Evolutionary conservation across 176 grass and related monocot species (phyloP).

Genomic region (Musa troglodytarum): DNA sequence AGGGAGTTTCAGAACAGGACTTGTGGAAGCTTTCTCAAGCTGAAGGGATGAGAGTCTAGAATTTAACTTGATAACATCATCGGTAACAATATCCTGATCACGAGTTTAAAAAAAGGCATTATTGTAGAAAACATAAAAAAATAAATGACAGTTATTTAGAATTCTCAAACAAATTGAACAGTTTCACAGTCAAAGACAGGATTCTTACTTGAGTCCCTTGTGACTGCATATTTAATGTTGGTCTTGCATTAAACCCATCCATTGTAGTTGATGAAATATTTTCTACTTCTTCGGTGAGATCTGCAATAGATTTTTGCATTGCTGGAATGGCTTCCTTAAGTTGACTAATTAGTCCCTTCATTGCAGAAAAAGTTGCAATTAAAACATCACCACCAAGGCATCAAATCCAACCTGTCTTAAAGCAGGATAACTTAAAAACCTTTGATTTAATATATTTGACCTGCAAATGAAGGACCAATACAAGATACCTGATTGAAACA

Average conservation of each 20-base stretch:
- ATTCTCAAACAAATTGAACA: conserved; percentile 18
- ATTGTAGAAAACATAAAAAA: not conserved
- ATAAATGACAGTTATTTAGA: conserved; percentile 2
- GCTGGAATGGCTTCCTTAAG: conserved; percentile 91
- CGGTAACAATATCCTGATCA: conserved; percentile 48
- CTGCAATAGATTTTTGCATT: conserved; percentile 85
- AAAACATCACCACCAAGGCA: not conserved
- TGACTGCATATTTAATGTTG: conserved; percentile 31
- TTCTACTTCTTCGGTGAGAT: conserved; percentile 82
- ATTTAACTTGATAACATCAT: conserved; percentile 54
- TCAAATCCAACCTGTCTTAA: no score
- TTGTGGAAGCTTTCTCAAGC: conserved; percentile 54
- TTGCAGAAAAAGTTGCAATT: not conserved
- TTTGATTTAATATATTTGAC: no score
- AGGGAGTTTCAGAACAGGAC: conserved; percentile 63
- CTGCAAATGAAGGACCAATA: no score
- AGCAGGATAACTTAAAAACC: no score
- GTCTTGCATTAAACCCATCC: conserved; percentile 43
- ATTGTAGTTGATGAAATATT: conserved; percentile 41
- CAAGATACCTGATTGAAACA: no score
- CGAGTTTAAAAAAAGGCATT: not conserved
- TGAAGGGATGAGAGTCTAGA: conserved; percentile 57
- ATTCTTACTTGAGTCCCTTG: conserved; percentile 44
- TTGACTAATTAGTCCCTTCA: conserved; percentile 91
- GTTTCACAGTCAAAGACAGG: conserved; percentile 4